A percentile compares a stretch with the other conserved stretches of the same genome.
phyloP scores from a whole-genome alignment of 495 filamentous ascomycete genomes.

The Clavariopsis aquatica region DNA sequence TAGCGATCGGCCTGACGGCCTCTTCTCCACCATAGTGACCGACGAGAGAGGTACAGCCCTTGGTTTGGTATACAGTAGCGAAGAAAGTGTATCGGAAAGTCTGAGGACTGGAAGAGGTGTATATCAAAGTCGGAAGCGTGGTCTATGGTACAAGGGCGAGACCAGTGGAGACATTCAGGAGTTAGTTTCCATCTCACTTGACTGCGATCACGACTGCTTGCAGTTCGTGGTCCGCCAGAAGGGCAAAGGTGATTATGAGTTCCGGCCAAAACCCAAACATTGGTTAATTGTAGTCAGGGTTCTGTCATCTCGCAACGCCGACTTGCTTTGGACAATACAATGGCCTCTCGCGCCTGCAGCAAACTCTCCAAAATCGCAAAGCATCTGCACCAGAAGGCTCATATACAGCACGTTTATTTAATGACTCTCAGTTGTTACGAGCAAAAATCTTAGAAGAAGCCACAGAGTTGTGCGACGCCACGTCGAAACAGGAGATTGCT shows the following conservation, averaged over 20 bases:
- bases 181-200: constrained; percentile 76
- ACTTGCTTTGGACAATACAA: constrained; percentile 86
- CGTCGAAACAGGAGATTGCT: constrained; percentile 76
- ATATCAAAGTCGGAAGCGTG: constrained; percentile 92
- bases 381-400: constrained; percentile 79
- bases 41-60: constrained; percentile 85
- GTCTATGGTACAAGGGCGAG: constrained; percentile 95
- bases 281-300: constrained; percentile 56
- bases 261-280: neutral
- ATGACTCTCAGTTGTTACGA: constrained; percentile 79
- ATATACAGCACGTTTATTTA: constrained; percentile 90
- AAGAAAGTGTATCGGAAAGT: constrained; percentile 84
- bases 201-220: constrained; percentile 92
- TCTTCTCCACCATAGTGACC: constrained; percentile 84
- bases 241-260: constrained; percentile 59
- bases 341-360: constrained; percentile 79
- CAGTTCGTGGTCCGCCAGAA: constrained; percentile 86
- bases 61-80: constrained; percentile 89
- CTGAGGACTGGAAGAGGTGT: constrained; percentile 86
- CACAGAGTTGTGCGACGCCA: constrained; percentile 85
- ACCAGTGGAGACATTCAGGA: constrained; percentile 92
- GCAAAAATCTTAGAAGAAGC: constrained; percentile 99
- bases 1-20: constrained; percentile 80
- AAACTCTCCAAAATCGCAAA: constrained; percentile 79
- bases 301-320: constrained; percentile 90